Base-by-base conservation (phyloP, 139 green algal genomes). In the Chlorella ohadii region DNA sequence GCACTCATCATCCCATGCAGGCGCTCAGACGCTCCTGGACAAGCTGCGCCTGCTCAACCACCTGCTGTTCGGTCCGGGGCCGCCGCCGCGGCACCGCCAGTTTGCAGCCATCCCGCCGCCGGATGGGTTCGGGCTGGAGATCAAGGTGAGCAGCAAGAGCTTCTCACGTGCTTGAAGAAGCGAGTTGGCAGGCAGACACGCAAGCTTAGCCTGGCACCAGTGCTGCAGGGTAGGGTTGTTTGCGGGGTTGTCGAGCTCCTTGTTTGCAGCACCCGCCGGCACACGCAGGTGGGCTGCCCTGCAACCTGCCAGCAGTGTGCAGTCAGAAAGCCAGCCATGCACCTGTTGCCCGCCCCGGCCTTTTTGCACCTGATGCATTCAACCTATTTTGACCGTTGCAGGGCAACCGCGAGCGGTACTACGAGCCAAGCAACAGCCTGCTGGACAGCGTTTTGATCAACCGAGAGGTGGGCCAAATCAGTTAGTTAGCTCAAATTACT, bases 381-480 rank as follows among this genome's bases (percentile, higher is more conserved):
- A n/a, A n/a, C n/a, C n/a, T n/a, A n/a, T n/a, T n/a, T n/a, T n/a
- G n/a, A n/a, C n/a, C n/a, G n/a, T n/a, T 71, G 59, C 78, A 90
- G 87, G 88, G 88, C 57, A 59, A 88, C 72, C 61, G 66, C 3
- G 55, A 76, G 31, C 85, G 87, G 33, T 94, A 92, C 87, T 92
- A 93, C 81, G 82, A 89, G 66, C 81, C 87, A 1, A 20, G 19
- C 41, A 93, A 94, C 85, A 89, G 76, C 1, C 66, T 92, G 81
- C 80, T 93, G 68, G 79, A 83, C 19, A 55, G 61, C n/a, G 90
- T 94, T 84, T 77, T 93, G 47, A 74, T 63, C 27, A 47, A 55
- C 5, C 57, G 87, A 6, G 72, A 82, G 15, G 51, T 59, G 51
- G 15, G 51, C 15, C 2, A 13, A 11, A n/a, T n/a, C n/a, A n/a